Evolutionary conservation across 2,329 filamentous ascomycete species (phyloP).

Genomic region (Plenodomus tracheiphilus): DNA sequence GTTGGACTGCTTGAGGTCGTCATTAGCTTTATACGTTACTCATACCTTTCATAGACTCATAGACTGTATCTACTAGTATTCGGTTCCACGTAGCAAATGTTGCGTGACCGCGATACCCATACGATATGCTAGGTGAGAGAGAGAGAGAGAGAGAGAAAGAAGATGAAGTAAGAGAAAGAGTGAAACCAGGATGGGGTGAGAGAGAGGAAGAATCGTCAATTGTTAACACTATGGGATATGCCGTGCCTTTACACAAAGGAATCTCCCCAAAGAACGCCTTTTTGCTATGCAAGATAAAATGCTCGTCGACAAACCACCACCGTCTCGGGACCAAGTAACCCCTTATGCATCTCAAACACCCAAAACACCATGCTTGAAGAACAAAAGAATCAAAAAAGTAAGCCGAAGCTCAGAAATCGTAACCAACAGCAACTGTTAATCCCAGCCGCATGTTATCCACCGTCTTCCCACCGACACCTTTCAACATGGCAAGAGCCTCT

Average conservation of each 20-base stretch:
- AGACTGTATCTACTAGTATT: not conserved
- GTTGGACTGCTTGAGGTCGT: not conserved
- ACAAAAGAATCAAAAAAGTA: not conserved
- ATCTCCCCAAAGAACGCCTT: not conserved
- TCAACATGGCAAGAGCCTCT: slow-evolving; percentile 50
- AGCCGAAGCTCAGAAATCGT: slow-evolving; percentile 27
- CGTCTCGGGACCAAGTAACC: not conserved
- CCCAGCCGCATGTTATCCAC: slow-evolving; percentile 56
- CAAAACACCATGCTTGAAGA: slow-evolving; percentile 27
- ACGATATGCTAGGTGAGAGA: too few relatives aligned
- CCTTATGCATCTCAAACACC: not conserved
- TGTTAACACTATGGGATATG: not conserved
- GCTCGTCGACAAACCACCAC: not conserved
- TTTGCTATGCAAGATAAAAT: not conserved
- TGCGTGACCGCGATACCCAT: too few relatives aligned
- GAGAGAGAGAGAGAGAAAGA: too few relatives aligned
- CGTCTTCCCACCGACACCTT: slow-evolving; percentile 54
- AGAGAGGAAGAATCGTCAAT: not conserved
- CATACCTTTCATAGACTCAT: not conserved
- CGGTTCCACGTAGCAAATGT: too few relatives aligned
- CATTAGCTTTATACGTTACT: not conserved
- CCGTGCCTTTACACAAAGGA: too few relatives aligned
- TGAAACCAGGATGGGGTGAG: not conserved
- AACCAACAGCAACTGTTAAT: slow-evolving; percentile 21
- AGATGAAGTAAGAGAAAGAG: too few relatives aligned